phyloP scores from a whole-genome alignment of 495 filamentous ascomycete genomes.

The Tuber umbilicatum region DNA sequence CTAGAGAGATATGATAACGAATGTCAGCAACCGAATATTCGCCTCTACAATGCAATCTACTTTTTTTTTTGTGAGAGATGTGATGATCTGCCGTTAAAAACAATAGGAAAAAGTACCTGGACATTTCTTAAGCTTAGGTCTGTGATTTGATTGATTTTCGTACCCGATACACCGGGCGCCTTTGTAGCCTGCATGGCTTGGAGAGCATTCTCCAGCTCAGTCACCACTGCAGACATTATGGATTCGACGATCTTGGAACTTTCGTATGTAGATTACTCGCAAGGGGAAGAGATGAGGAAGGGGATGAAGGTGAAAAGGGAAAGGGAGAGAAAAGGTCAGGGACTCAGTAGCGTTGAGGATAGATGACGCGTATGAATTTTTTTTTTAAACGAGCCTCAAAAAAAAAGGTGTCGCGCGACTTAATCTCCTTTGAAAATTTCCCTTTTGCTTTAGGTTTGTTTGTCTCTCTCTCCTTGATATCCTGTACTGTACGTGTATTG shows the following conservation, averaged over 20 bases:
- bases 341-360: neutral
- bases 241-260: constrained; percentile 23
- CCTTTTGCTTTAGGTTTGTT: constrained; percentile 3
- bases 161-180: constrained; percentile 85
- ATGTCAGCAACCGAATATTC: constrained; percentile 36
- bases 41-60: constrained; percentile 33
- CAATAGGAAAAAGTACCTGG: constrained; percentile 62
- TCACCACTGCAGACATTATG: constrained; percentile 60
- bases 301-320: neutral
- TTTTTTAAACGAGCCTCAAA: constrained; percentile 13
- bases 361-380: constrained; percentile 37
- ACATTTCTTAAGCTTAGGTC: constrained; percentile 79
- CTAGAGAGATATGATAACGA: constrained; percentile 48
- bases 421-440: constrained; percentile 13
- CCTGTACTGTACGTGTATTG: neutral
- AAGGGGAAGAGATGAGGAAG: neutral
- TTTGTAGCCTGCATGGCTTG: constrained; percentile 87
- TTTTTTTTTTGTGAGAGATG: constrained; percentile 9
- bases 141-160: constrained; percentile 81
- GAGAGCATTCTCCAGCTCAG: constrained; percentile 81
- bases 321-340: constrained; percentile 1
- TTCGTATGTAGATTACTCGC: constrained; percentile 35
- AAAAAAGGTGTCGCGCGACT: constrained; percentile 26
- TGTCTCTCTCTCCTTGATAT: constrained; percentile 2
- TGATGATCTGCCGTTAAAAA: constrained; percentile 9